Conservation (phyloP, 805 yeast genomes). For the Lachancea lanzarotensis region DNA sequence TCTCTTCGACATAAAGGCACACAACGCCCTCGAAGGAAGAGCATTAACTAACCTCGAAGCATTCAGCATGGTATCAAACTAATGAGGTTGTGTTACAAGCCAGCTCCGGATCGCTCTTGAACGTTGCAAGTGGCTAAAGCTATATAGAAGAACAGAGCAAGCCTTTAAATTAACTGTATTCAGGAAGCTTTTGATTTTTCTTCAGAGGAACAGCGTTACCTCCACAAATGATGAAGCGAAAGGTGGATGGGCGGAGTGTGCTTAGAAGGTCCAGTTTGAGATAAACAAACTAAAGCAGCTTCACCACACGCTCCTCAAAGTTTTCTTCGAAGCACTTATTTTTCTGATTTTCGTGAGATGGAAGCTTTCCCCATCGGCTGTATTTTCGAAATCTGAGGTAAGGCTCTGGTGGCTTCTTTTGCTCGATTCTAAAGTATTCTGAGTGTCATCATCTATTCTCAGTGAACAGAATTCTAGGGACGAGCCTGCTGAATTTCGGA, state of each 20-base stretch:
- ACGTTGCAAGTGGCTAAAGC: not conserved
- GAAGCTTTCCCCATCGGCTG: conserved; percentile 6
- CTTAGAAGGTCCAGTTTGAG: too few relatives aligned
- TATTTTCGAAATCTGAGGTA: conserved; percentile 16
- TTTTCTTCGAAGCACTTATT: conserved; percentile 30
- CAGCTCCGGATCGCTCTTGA: too few relatives aligned
- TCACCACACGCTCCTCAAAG: conserved; percentile 27
- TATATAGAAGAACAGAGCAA: too few relatives aligned
- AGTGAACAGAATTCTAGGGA: conserved; percentile 18
- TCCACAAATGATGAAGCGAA: not conserved
- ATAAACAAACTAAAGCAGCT: too few relatives aligned
- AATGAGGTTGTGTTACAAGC: too few relatives aligned
- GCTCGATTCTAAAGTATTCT: conserved; percentile 9
- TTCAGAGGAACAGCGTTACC: too few relatives aligned
- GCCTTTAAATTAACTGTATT: too few relatives aligned
- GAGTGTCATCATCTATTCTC: conserved; percentile 16
- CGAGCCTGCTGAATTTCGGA: conserved; percentile 8
- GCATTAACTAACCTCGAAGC: not conserved
- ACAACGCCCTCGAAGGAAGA: not conserved
- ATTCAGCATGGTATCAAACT: not conserved
- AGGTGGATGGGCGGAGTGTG: not conserved
- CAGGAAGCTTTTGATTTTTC: too few relatives aligned
- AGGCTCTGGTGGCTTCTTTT: conserved; percentile 21
- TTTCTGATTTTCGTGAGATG: conserved; percentile 20
- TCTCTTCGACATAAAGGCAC: not conserved